Evolutionary conservation across 805 yeast genomes (phyloP).

Genomic region (Metschnikowia dekortorum): DNA sequence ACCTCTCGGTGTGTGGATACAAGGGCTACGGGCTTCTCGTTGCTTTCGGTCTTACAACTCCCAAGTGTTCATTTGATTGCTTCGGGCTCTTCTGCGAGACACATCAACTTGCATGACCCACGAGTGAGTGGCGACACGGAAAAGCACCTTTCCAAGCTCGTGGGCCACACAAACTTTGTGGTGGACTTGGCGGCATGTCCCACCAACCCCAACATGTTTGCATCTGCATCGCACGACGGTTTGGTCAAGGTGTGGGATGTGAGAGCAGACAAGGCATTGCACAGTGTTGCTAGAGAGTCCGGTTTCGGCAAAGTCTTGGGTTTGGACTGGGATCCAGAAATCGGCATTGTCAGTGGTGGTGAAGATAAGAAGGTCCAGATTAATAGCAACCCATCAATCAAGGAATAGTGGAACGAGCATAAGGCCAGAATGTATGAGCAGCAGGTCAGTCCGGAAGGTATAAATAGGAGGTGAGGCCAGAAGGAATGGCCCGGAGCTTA

Average conservation of each 20-base stretch:
- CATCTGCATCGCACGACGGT: conserved; percentile 95
- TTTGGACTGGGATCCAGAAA: conserved; percentile 74
- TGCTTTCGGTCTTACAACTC: conserved; percentile 69
- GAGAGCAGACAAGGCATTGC: conserved; percentile 76
- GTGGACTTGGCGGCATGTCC: conserved; percentile 74
- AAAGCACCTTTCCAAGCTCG: conserved; percentile 63
- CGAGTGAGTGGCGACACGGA: conserved; percentile 59
- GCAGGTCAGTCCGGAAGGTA: no score
- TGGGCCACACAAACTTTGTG: conserved; percentile 91
- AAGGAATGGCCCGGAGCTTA: no score
- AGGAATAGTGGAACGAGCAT: background rate
- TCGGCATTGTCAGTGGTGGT: conserved; percentile 91
- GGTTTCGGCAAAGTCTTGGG: conserved; percentile 68
- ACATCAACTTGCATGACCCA: conserved; percentile 90
- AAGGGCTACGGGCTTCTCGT: conserved; percentile 77
- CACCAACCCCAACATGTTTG: conserved; percentile 71
- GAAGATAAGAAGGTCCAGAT: conserved; percentile 90
- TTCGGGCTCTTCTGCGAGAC: conserved; percentile 97
- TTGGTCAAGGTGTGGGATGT: conserved; percentile 94
- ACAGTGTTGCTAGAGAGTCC: conserved; percentile 74
- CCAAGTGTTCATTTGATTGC: conserved; percentile 69
- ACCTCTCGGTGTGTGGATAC: conserved; percentile 85
- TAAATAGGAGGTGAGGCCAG: no score
- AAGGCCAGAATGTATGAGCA: no score
- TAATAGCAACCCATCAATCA: conserved; percentile 35